Percentiles rank a stretch among this genome's conserved stretches.
Conservation (phyloP, 179 eudicot genomes). For the Silene vulgaris region DNA sequence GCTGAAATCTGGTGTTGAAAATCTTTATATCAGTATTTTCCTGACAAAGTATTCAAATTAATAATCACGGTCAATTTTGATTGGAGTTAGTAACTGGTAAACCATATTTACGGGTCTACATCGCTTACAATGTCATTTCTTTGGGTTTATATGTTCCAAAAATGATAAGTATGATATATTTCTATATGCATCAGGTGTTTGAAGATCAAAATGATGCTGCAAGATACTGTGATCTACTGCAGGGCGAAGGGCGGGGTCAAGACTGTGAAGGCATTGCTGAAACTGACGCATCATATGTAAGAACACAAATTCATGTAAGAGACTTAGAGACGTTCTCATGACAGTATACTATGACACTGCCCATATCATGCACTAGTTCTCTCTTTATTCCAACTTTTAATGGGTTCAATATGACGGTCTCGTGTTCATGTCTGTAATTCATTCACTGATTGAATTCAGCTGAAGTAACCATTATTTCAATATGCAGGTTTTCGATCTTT, state of each 20-base stretch:
- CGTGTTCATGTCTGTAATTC: neutral
- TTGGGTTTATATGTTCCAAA: neutral
- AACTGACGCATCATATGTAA: slow-evolving; percentile 87
- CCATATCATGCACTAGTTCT: too few species aligned
- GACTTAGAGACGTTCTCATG: too few species aligned
- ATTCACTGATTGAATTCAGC: neutral
- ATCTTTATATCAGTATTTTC: too few species aligned
- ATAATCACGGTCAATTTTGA: too few species aligned
- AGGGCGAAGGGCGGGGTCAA: slow-evolving; percentile 66
- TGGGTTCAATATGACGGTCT: neutral
- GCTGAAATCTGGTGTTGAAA: too few species aligned
- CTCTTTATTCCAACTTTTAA: too few species aligned
- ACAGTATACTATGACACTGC: too few species aligned
- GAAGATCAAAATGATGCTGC: slow-evolving; percentile 90
- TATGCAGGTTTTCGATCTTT: slow-evolving; percentile 80
- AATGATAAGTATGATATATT: neutral
- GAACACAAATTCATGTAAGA: slow-evolving; percentile 16
- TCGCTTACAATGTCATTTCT: neutral
- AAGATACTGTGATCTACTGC: slow-evolving; percentile 69
- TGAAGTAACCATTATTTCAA: neutral
- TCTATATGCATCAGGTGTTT: slow-evolving; percentile 50
- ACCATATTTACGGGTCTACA: too few species aligned
- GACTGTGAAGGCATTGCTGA: slow-evolving; percentile 94
- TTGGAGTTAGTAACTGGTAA: too few species aligned
- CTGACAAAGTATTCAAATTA: too few species aligned